These are phyloP conservation scores for Colletotrichum liriopes DNA, from an alignment of 2,329 filamentous ascomycete species.

Conservation along the genomic window DNA sequence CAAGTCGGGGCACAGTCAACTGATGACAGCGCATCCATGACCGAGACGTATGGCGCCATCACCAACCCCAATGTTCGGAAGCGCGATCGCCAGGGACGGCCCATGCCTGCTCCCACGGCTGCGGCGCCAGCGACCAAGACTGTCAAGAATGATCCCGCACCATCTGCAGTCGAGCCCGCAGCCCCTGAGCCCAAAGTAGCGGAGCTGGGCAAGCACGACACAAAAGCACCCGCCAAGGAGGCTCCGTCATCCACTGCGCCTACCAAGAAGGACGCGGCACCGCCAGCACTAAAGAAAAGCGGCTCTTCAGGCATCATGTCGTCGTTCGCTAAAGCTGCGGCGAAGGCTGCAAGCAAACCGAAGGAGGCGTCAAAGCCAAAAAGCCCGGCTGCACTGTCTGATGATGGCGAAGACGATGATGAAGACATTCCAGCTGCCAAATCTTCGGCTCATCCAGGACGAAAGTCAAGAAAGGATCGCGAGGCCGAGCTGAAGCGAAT, in stretches of 20 bases:
- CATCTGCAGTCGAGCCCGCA: conserved; percentile 42
- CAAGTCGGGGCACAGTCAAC: conserved; percentile 72
- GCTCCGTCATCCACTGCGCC: conserved; percentile 54
- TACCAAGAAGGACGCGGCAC: conserved; percentile 56
- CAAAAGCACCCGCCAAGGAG: conserved; percentile 58
- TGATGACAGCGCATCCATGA: conserved; percentile 73
- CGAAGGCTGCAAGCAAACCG: conserved; percentile 46
- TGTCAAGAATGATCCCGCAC: conserved; percentile 52
- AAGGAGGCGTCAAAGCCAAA: conserved; percentile 31
- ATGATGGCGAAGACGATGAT: conserved; percentile 67
- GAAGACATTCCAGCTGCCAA: conserved; percentile 64
- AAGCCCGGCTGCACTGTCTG: conserved; percentile 62
- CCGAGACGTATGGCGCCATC: conserved; percentile 80
- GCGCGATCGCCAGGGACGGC: conserved; percentile 59
- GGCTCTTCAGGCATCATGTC: conserved; percentile 77
- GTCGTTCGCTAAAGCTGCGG: conserved; percentile 78
- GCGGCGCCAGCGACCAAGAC: conserved; percentile 49
- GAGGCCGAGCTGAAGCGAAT: conserved; percentile 78
- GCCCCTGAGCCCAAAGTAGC: conserved; percentile 45
- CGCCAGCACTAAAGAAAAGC: conserved; percentile 68
- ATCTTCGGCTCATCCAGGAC: conserved; percentile 48
- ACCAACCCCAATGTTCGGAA: conserved; percentile 77
- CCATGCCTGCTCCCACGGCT: conserved; percentile 45
- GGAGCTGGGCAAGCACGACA: conserved; percentile 53
- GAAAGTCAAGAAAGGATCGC: conserved; percentile 71